phyloP scores from a whole-genome alignment of 768 basidiomycete species.

The Paxillus rubicundulus region DNA sequence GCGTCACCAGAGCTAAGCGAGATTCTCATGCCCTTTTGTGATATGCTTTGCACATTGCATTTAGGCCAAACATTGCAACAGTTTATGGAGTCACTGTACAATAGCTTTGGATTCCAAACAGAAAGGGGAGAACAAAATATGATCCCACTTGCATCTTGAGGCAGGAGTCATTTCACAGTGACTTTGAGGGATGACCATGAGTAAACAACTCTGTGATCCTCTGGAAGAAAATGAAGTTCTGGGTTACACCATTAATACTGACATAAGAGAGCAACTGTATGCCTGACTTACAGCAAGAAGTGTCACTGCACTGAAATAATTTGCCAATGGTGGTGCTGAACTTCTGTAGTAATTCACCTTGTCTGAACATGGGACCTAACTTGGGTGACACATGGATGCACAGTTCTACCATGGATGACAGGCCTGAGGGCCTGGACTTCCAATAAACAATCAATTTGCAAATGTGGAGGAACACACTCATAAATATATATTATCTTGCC shows the following conservation, averaged over 20 bases:
- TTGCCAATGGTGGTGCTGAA: not conserved
- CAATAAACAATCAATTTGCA: too few relatives aligned
- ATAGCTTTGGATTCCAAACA: too few relatives aligned
- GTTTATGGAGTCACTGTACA: too few relatives aligned
- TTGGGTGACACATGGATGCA: slow-evolving; percentile 1
- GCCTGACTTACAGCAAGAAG: not conserved
- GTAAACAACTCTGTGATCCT: not conserved
- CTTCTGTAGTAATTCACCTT: not conserved
- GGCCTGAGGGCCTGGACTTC: slow-evolving; percentile 1
- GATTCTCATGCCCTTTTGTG: too few relatives aligned
- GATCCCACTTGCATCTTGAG: too few relatives aligned
- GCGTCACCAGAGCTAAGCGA: too few relatives aligned
- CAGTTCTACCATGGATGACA: slow-evolving; percentile 1
- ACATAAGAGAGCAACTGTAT: not conserved
- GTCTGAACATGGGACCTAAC: slow-evolving; percentile 3
- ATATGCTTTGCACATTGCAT: too few relatives aligned
- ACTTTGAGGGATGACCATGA: not conserved
- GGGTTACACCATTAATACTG: too few relatives aligned
- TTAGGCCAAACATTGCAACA: too few relatives aligned
- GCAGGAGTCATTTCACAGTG: not conserved
- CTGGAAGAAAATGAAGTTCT: not conserved
- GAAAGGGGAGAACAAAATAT: too few relatives aligned
- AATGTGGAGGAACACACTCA: too few relatives aligned
- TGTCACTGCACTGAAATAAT: not conserved
- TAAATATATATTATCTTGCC: too few relatives aligned